Conservation (phyloP, 1,139 yeast species). For the Geotrichum fermentans region DNA sequence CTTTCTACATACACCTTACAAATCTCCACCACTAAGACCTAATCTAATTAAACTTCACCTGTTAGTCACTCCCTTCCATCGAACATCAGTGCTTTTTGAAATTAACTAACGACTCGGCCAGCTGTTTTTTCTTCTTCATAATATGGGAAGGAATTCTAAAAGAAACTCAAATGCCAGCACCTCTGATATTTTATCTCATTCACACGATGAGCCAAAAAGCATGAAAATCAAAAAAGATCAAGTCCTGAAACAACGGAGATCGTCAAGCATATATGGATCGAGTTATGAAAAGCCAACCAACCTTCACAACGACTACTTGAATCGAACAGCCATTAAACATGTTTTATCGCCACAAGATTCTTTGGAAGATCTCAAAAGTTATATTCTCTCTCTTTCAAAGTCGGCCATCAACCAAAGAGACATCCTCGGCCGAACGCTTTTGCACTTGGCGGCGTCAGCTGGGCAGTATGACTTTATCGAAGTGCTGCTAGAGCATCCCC, state of each 20-base stretch:
- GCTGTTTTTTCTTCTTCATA: constrained; percentile 1
- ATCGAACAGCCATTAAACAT: background rate
- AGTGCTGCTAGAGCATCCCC: constrained; percentile 47
- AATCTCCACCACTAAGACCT: background rate
- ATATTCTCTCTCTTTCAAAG: constrained; percentile 15
- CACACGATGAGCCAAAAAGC: constrained; percentile 2
- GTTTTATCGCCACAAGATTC: background rate
- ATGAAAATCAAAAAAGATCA: background rate
- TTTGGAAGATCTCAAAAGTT: background rate
- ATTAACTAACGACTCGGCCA: background rate
- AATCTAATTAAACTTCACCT: background rate
- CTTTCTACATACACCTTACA: no score
- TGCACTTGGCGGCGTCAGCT: constrained; percentile 54
- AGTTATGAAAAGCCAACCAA: constrained; percentile 1
- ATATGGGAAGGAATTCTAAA: constrained; percentile 14
- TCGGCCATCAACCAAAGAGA: constrained; percentile 49
- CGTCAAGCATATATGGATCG: constrained; percentile 5
- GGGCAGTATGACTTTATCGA: constrained; percentile 48
- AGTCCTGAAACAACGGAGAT: constrained; percentile 1
- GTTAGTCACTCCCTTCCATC: no score
- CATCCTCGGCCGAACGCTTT: constrained; percentile 65
- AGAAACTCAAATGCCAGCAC: constrained; percentile 12
- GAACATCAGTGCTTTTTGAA: no score
- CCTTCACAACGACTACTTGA: background rate
- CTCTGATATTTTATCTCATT: constrained; percentile 1